A percentile compares a stretch with the other conserved stretches of the same genome.
These are phyloP conservation scores for Dothideomycetes sp. DNA, from an alignment of 2,329 filamentous ascomycete species.

Conservation along the genomic window DNA sequence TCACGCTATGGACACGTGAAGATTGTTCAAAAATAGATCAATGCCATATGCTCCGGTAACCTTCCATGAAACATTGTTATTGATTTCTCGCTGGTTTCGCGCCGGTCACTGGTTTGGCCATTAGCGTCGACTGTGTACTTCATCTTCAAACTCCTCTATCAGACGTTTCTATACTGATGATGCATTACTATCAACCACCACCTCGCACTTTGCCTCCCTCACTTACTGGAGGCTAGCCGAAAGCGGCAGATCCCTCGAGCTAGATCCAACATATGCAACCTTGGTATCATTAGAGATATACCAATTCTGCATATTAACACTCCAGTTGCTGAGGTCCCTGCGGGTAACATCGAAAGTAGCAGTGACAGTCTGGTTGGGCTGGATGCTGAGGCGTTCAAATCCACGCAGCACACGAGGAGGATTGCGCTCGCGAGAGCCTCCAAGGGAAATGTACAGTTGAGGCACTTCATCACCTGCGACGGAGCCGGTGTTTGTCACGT, in stretches of 20 bases:
- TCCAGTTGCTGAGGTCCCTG: constrained; percentile 79
- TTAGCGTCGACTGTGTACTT: no score
- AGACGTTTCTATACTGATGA: no score
- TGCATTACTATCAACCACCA: no score
- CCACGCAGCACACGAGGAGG: constrained; percentile 54
- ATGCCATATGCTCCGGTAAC: no score
- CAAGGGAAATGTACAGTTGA: constrained; percentile 68
- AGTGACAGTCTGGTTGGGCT: constrained; percentile 50
- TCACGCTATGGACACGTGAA: no score
- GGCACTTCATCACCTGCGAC: constrained; percentile 55
- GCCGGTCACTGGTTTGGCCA: no score
- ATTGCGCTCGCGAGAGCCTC: constrained; percentile 52
- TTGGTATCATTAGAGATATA: constrained; percentile 46
- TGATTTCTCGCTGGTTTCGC: no score
- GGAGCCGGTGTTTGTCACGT: constrained; percentile 57
- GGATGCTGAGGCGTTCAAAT: constrained; percentile 65
- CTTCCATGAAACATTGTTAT: no score
- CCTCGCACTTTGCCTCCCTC: no score
- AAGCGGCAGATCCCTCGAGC: constrained; percentile 44
- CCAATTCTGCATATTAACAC: constrained; percentile 69
- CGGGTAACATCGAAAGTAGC: constrained; percentile 61
- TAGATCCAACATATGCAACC: constrained; percentile 47
- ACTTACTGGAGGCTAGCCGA: no score
- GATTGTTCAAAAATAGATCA: no score
- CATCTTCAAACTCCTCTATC: no score